Conservation (phyloP, 345 rosid genomes). For the Populus davidiana region DNA sequence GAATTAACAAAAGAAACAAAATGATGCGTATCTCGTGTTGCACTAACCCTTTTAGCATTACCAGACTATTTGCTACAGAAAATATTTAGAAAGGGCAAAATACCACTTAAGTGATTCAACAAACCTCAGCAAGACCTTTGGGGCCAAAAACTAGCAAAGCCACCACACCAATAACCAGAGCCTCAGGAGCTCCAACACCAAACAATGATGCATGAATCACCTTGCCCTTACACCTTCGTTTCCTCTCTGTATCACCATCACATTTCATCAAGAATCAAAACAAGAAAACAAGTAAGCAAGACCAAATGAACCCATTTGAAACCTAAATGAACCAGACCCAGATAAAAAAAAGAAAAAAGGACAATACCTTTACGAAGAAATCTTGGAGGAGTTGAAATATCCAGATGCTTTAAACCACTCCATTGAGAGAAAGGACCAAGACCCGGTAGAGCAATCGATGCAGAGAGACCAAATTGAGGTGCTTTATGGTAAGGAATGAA, state of each 20-base stretch:
- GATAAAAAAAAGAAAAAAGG: constrained; percentile 2
- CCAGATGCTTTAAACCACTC: constrained; percentile 73
- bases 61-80: not conserved
- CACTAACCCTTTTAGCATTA: not conserved
- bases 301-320: not conserved
- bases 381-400: constrained; percentile 49
- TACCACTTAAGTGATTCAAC: constrained; percentile 2
- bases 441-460: constrained; percentile 40
- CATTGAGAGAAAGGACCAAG: constrained; percentile 46
- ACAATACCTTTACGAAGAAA: constrained; percentile 46
- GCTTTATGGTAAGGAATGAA: constrained; percentile 29
- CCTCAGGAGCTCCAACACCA: constrained; percentile 99
- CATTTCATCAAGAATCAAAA: constrained; percentile 6
- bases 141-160: constrained; percentile 98
- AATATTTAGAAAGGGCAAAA: not conserved
- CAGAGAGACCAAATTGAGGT: constrained; percentile 30
- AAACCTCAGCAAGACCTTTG: constrained; percentile 97
- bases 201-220: constrained; percentile 72
- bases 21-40: not conserved
- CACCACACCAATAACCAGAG: constrained; percentile 94
- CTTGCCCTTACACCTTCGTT: constrained; percentile 39
- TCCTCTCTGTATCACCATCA: constrained; percentile 50
- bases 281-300: not conserved
- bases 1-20: not conserved
- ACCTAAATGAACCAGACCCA: not conserved